Evolutionary conservation across 306 rosid species (phyloP), one percentile per base, ranked within the genome.

Genomic region (Adenanthera pavonina): DNA sequence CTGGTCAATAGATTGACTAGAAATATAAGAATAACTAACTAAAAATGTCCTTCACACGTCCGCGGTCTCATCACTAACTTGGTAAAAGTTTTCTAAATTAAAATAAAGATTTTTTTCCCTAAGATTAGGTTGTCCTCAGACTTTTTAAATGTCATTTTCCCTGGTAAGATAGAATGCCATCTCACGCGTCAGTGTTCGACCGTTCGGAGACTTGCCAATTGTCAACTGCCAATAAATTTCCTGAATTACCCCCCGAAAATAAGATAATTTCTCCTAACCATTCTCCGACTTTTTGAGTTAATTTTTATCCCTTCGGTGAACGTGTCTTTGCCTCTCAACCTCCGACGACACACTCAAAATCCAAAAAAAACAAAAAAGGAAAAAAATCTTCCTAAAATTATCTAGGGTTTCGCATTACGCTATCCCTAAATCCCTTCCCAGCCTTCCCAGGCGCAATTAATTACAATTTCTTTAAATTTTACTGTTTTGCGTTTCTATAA

Each of bases 381-480:
- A 25, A 25, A 25, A 78, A 57, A 30, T 72, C 76, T 67, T 30
- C 64, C 72, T 41, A 59, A 68, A 64, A 76, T 79, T 52, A 48
- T 83, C 86, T 87, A 87, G 92, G 94, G 94, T 89, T 91, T 87
- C 85, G 19, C 72, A 60, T 57, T 10, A 19, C 57, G 74, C 52
- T 16, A 56, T 61, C 78, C 47, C 52, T 66, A 64, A 77, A 77
- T 85, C 78, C 81, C 74, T 19, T 35, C 38, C 30, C 30, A 25
- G 43, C 3, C 43, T 40, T 40, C 33, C 33, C 52, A n/a, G 5
- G 15, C 16, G 52, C 46, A 64, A 20, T 72, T 30, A 3, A 54
- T 47, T 19, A 56, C 54, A 53, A 54, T 67, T 74, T 19, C 43
- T 46, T 51, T 38, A 54, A 60, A 83, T 72, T 73, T 85, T 52